Percentiles rank a stretch among this genome's conserved stretches.
Conservation (phyloP, 2,329 filamentous ascomycete genomes). For the Aureobasidium pullulans region DNA sequence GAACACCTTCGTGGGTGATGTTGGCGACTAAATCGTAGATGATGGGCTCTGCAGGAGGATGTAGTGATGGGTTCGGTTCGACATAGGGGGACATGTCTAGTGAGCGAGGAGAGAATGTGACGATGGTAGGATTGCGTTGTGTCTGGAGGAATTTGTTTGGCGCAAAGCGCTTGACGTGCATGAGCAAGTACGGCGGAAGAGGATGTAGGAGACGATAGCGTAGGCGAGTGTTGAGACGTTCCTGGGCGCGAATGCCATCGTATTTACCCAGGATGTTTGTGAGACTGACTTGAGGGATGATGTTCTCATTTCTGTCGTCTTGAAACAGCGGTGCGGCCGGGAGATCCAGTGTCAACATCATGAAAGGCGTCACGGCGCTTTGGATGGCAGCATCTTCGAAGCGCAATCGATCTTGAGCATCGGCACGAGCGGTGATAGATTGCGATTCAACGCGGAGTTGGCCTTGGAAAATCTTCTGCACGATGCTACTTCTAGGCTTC, state of each 20-base stretch:
- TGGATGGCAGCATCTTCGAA: slow-evolving; percentile 90
- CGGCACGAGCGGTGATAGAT: slow-evolving; percentile 83
- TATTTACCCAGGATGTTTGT: slow-evolving; percentile 83
- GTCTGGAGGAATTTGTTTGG: slow-evolving; percentile 95
- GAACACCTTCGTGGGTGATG: slow-evolving; percentile 78
- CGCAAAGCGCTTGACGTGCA: slow-evolving; percentile 96
- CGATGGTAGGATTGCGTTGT: slow-evolving; percentile 86
- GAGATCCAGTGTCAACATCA: slow-evolving; percentile 88
- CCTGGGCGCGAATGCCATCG: slow-evolving; percentile 78
- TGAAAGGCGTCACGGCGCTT: slow-evolving; percentile 68
- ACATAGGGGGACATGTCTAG: slow-evolving; percentile 88
- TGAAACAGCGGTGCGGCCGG: slow-evolving; percentile 91
- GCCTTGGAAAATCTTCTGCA: slow-evolving; percentile 92
- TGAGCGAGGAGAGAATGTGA: slow-evolving; percentile 81
- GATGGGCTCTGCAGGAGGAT: slow-evolving; percentile 71
- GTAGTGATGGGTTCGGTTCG: slow-evolving; percentile 69
- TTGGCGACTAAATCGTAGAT: slow-evolving; percentile 95
- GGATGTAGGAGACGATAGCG: slow-evolving; percentile 86
- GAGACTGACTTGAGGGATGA: slow-evolving; percentile 87
- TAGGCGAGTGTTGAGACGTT: slow-evolving; percentile 79
- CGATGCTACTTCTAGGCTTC: slow-evolving; percentile 73
- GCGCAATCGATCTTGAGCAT: slow-evolving; percentile 76
- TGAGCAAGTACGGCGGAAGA: slow-evolving; percentile 79
- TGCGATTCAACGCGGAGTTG: slow-evolving; percentile 88
- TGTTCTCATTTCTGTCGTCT: slow-evolving; percentile 87